These are phyloP conservation scores for Boletus huronensis DNA, from an alignment of 768 basidiomycete genomes.

Conservation along the genomic window DNA sequence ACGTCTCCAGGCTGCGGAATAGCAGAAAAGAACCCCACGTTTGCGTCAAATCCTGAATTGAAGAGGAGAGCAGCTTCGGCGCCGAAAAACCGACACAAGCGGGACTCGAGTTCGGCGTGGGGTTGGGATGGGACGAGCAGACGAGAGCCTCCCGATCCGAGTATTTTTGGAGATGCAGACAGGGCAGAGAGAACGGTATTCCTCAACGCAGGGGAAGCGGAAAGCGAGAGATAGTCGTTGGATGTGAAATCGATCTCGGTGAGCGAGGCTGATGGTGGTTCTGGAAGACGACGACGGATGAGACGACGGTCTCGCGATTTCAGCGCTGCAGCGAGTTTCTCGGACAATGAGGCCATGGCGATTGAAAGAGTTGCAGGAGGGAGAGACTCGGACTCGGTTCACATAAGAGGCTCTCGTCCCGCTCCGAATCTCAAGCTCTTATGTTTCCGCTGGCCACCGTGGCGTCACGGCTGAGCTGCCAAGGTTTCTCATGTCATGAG, in stretches of 20 bases:
- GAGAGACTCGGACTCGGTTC: background rate
- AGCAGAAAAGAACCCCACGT: conserved; percentile 79
- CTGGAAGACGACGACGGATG: conserved; percentile 69
- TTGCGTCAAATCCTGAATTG: conserved; percentile 93
- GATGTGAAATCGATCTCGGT: conserved; percentile 66
- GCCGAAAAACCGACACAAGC: conserved; percentile 62
- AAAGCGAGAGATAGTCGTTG: conserved; percentile 89
- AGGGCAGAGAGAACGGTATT: conserved; percentile 55
- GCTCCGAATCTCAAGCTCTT: background rate
- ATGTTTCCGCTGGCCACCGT: background rate
- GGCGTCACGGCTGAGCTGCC: background rate
- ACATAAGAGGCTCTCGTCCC: background rate
- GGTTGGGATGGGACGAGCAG: conserved; percentile 60
- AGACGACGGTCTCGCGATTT: conserved; percentile 59
- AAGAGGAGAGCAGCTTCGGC: conserved; percentile 72
- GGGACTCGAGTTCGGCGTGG: conserved; percentile 68
- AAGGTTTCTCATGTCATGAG: conserved; percentile 1
- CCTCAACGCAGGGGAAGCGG: conserved; percentile 56
- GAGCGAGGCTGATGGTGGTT: conserved; percentile 40
- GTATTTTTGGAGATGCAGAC: conserved; percentile 47
- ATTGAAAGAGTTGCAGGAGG: background rate
- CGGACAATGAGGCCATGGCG: conserved; percentile 31
- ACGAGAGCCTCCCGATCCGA: conserved; percentile 87
- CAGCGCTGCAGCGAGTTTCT: conserved; percentile 51
- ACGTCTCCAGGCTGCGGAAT: conserved; percentile 77